These are phyloP conservation scores for Cercospora zeina DNA, from an alignment of 2,329 filamentous ascomycete genomes.

Conservation along the genomic window DNA sequence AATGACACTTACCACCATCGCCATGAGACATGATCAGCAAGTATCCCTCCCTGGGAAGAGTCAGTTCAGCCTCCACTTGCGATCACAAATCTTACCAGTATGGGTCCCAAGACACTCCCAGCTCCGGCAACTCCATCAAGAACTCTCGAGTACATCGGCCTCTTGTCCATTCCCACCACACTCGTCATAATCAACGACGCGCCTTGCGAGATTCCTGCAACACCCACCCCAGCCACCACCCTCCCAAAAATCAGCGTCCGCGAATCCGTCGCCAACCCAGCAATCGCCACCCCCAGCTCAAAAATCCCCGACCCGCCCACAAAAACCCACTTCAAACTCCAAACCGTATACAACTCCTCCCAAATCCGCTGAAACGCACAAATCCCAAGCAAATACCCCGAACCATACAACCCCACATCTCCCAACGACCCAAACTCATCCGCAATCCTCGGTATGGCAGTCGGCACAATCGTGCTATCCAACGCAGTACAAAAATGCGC, in stretches of 20 bases:
- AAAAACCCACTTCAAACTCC: too few species aligned
- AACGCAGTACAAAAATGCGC: conserved; percentile 41
- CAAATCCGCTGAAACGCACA: neutral
- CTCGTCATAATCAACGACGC: too few species aligned
- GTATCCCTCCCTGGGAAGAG: conserved; percentile 37
- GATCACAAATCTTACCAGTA: neutral
- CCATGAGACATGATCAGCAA: conserved; percentile 40
- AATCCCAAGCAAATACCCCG: too few species aligned
- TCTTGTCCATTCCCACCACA: too few species aligned
- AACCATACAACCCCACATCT: conserved; percentile 50
- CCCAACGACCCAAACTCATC: conserved; percentile 50
- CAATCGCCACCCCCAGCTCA: too few species aligned
- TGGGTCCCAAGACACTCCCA: neutral
- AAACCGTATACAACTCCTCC: neutral
- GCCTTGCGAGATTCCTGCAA: too few species aligned
- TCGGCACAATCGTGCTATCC: conserved; percentile 53
- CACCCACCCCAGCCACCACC: too few species aligned
- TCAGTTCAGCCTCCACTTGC: conserved; percentile 50
- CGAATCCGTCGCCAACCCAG: too few species aligned
- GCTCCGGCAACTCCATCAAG: too few species aligned
- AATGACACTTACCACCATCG: conserved; percentile 26
- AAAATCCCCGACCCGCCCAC: too few species aligned
- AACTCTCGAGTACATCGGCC: too few species aligned
- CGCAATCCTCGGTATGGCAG: conserved; percentile 52
- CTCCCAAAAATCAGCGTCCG: too few species aligned